These are phyloP conservation scores for Stagonosporopsis cucurbitacearum DNA, from an alignment of 2,329 filamentous ascomycete species.

Conservation along the genomic window DNA sequence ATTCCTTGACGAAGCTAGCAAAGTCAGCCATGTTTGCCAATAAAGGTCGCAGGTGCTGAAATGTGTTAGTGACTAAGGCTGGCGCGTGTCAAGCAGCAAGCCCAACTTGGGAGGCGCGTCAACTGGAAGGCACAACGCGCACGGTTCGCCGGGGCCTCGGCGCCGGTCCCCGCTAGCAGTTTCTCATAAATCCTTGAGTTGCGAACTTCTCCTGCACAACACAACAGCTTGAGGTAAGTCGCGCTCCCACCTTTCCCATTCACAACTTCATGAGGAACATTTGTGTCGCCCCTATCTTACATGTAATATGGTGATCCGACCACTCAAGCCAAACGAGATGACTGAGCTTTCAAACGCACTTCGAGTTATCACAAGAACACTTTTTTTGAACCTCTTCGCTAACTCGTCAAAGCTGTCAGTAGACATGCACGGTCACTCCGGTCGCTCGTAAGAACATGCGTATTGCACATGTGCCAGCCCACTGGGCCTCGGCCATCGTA, in stretches of 20 bases:
- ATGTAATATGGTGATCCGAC: slow-evolving; percentile 48
- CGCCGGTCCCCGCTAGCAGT: slow-evolving; percentile 13
- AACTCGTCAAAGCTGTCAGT: slow-evolving; percentile 21
- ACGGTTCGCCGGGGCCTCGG: slow-evolving; percentile 14
- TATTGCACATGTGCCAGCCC: neutral
- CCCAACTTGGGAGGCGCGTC: slow-evolving; percentile 19
- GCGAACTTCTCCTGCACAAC: slow-evolving; percentile 27
- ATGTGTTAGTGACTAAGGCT: neutral
- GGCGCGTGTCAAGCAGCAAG: slow-evolving; percentile 9
- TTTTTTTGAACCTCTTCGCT: slow-evolving; percentile 20
- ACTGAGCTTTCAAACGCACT: slow-evolving; percentile 35
- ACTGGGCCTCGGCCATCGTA: slow-evolving; percentile 13
- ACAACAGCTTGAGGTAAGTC: slow-evolving; percentile 42
- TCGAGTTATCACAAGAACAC: slow-evolving; percentile 11
- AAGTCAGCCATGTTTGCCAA: slow-evolving; percentile 30
- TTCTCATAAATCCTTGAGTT: slow-evolving; percentile 26
- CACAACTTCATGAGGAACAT: slow-evolving; percentile 42
- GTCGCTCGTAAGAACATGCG: neutral
- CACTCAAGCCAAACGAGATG: slow-evolving; percentile 51
- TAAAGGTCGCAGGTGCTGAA: neutral
- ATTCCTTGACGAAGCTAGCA: slow-evolving; percentile 40
- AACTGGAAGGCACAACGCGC: slow-evolving; percentile 11
- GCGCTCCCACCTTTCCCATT: slow-evolving; percentile 5
- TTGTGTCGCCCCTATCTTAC: slow-evolving; percentile 52
- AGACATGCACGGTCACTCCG: neutral